These are phyloP conservation scores for Raphanus raphanistrum DNA, from an alignment of 345 rosid species.

Conservation along the genomic window DNA sequence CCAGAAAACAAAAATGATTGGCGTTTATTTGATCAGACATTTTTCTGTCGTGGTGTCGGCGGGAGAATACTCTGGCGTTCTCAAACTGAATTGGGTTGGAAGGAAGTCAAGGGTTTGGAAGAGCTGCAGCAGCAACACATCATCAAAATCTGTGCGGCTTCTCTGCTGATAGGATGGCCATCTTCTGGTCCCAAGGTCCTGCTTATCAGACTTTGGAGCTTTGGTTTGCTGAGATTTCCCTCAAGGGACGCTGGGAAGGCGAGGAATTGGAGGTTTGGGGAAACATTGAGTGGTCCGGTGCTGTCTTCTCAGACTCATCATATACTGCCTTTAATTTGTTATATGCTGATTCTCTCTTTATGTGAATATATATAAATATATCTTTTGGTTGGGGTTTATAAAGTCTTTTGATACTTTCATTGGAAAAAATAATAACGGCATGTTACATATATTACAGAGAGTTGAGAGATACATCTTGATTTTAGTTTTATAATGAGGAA, in stretches of 20 bases:
- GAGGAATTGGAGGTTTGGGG: not conserved
- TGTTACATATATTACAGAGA: too few species aligned
- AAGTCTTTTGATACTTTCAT: too few species aligned
- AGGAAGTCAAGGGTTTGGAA: conserved; percentile 19
- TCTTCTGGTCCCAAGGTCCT: not conserved
- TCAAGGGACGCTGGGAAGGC: not conserved
- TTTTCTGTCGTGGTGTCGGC: too few species aligned
- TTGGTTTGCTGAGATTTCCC: not conserved
- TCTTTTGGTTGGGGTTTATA: too few species aligned
- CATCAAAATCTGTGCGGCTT: not conserved
- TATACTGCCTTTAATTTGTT: not conserved
- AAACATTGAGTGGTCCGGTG: not conserved
- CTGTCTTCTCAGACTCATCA: not conserved
- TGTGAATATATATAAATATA: not conserved
- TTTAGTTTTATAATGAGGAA: too few species aligned
- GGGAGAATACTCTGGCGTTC: conserved; percentile 3
- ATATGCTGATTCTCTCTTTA: not conserved
- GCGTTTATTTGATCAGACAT: too few species aligned
- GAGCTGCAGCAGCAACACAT: conserved; percentile 1
- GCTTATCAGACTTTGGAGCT: not conserved
- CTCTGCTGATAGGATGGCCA: not conserved
- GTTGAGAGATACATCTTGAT: too few species aligned
- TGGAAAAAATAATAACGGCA: too few species aligned
- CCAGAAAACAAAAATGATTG: too few species aligned
- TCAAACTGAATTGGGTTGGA: not conserved